Evolutionary conservation across 2,329 filamentous ascomycete species (phyloP).

Genomic region (Akanthomyces dipterigenus): DNA sequence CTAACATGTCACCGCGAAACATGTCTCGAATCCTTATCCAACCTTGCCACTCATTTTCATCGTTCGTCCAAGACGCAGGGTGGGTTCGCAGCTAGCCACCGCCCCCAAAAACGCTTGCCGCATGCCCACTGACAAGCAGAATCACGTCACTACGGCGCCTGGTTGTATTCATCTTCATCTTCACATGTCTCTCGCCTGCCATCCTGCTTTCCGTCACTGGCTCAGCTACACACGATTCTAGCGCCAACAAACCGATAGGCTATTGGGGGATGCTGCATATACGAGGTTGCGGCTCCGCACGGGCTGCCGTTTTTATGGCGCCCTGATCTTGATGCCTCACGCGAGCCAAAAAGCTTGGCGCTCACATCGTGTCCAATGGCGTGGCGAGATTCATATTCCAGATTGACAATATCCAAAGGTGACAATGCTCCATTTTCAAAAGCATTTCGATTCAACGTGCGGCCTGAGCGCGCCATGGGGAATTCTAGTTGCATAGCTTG

Average conservation of each 20-base stretch:
- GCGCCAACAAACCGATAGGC: neutral
- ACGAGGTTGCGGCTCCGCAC: slow-evolving; percentile 13
- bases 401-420: neutral
- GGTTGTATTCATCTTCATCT: neutral
- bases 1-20: neutral
- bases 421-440: neutral
- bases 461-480: neutral
- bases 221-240: neutral
- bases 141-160: neutral
- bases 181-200: neutral
- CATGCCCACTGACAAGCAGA: neutral
- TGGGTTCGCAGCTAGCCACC: neutral
- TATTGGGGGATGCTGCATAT: slow-evolving; percentile 15
- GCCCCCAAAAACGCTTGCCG: too few species aligned
- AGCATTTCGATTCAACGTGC: neutral
- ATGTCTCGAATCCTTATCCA: neutral
- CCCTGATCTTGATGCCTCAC: neutral
- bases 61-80: neutral
- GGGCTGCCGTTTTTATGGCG: neutral
- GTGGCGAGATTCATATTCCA: neutral
- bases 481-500: neutral
- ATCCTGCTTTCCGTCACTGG: neutral
- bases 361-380: neutral
- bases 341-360: neutral
- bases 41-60: neutral